Base-by-base conservation (phyloP, 148 eudicot species). In the Dysphania ambrosioides region DNA sequence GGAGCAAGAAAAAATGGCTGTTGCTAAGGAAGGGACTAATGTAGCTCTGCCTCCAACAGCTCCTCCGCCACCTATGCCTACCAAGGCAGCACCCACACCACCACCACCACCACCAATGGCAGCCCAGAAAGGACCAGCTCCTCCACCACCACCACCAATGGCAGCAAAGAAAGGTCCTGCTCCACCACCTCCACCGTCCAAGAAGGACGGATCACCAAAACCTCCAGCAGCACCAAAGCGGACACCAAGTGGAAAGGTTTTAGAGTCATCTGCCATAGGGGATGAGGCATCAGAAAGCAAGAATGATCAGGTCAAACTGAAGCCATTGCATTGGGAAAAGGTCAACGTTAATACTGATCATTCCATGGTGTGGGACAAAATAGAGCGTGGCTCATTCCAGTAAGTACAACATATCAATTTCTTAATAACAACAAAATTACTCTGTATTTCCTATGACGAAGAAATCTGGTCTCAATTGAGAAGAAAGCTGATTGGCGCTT, bases 321-420 rank as follows among this genome's bases (percentile, higher is more conserved):
- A 92, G 88, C 93, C 97, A n/a, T 76, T 92, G 74, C 97, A 95
- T 65, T 95, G 97, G 98, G 98, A 90, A 42, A 95, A 90, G 79
- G 90, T 95, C 78, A 92, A 95, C 65, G 79, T 88, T 30, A 79
- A 86, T 66, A 83, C 80, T 23, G 82, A 88, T 67, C 93, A 89
- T 72, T 92, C 97, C 55, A 94, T 90, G 93, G 97, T 87, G 72
- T 88, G 94, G 98, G 86, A 88, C 81, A 87, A 90, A 49, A 65
- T 92, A 32, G 85, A 84, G 8, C 77, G 77, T 23, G 97, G 96
- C 59, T 95, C 98, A 18, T 90, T 92, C 83, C 88, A 85, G 98
- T 95, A 89, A 89, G 73, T 38, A 26, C 66, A 27, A 3, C 26
- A 53, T 40, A 34, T 55, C 26, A 32, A 27, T 34, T 51, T 64